Evolutionary conservation across 208 protist genomes (phyloP).

Genomic region (Leishmania arabica): DNA sequence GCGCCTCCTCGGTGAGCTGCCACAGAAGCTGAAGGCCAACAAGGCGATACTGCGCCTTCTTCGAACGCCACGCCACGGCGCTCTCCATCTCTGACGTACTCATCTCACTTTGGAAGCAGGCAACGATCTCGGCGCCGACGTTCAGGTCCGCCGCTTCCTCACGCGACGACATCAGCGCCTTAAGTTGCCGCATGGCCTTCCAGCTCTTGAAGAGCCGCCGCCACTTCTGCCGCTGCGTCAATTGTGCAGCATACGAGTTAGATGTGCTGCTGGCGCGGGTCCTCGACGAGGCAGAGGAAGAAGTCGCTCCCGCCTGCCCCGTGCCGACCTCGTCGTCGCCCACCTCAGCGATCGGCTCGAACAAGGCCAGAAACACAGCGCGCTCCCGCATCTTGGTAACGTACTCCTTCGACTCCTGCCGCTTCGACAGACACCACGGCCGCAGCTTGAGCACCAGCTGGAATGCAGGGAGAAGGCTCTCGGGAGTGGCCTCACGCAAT

Average conservation of each 20-base stretch:
- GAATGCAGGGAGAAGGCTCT: conserved; percentile 59
- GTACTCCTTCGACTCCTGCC: conserved; percentile 68
- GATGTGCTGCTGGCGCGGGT: not conserved
- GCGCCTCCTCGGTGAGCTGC: conserved; percentile 80
- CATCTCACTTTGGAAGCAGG: conserved; percentile 74
- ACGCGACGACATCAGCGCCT: conserved; percentile 70
- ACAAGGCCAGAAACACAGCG: conserved; percentile 77
- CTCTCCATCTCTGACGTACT: conserved; percentile 52
- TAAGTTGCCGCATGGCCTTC: conserved; percentile 73
- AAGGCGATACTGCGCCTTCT: conserved; percentile 72
- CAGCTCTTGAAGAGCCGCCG: conserved; percentile 82
- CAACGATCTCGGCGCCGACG: conserved; percentile 45
- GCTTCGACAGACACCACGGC: conserved; percentile 74
- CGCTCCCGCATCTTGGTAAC: conserved; percentile 60
- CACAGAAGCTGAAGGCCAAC: conserved; percentile 72
- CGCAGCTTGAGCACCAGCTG: conserved; percentile 73
- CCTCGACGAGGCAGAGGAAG: not conserved
- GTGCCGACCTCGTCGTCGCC: conserved; percentile 17
- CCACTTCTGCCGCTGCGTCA: conserved; percentile 67
- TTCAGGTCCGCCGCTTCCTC: conserved; percentile 46
- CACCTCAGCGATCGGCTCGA: conserved; percentile 53
- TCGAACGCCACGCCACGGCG: conserved; percentile 54
- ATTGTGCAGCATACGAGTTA: conserved; percentile 22
- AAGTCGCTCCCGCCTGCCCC: not conserved
- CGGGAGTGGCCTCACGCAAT: conserved; percentile 43